A percentile compares a stretch with the other conserved stretches of the same genome.
phyloP scores from a whole-genome alignment of 768 basidiomycete genomes.

The Lactarius sp. region DNA sequence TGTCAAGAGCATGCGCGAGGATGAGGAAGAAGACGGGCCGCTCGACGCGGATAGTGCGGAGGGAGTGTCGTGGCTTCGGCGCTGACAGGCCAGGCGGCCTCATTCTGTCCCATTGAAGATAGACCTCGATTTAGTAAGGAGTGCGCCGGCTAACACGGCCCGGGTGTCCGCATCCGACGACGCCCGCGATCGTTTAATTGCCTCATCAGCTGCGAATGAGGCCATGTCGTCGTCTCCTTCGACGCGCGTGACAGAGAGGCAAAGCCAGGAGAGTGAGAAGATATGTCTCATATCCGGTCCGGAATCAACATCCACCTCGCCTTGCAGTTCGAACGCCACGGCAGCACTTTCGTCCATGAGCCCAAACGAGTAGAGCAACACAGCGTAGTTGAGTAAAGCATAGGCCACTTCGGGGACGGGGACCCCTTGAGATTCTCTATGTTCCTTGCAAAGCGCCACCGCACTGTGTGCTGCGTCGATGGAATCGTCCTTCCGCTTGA shows the following conservation, averaged over 20 bases:
- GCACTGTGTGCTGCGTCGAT: background rate
- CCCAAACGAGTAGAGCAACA: constrained; percentile 5
- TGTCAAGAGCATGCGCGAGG: constrained; percentile 9
- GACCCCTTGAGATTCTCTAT: background rate
- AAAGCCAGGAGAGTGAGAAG: constrained; percentile 5
- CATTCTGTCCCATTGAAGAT: constrained; percentile 6
- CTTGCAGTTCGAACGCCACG: constrained; percentile 8
- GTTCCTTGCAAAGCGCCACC: background rate
- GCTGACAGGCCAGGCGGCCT: background rate
- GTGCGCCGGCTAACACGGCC: background rate
- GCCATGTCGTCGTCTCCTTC: background rate
- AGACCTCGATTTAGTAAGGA: constrained; percentile 14
- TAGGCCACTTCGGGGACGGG: constrained; percentile 1
- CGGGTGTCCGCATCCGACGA: background rate
- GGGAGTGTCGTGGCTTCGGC: background rate
- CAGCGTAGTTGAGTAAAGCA: constrained; percentile 5
- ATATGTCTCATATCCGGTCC: background rate
- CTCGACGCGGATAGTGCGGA: background rate
- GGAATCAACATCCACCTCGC: background rate
- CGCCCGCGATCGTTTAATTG: constrained; percentile 3
- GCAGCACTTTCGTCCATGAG: background rate
- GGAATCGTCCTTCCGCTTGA: constrained; percentile 8
- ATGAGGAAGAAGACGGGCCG: constrained; percentile 5
- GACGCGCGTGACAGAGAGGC: background rate
- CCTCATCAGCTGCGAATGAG: background rate